phyloP scores from a whole-genome alignment of 225 moss, liverwort and hornwort genomes.

The Lunularia cruciata region DNA sequence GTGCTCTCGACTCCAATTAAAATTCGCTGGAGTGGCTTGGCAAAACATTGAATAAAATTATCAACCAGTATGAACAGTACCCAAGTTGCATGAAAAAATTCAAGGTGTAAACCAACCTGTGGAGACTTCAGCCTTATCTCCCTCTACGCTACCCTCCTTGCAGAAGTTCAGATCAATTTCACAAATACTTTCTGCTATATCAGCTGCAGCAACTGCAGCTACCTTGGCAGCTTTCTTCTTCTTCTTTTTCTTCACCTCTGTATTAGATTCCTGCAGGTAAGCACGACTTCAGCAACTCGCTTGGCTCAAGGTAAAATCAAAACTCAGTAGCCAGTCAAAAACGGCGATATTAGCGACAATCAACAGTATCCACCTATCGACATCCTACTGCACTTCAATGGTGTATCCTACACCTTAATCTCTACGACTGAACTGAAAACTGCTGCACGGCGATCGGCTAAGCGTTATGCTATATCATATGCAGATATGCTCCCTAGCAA shows the following conservation, averaged over 20 bases:
- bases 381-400: too few species aligned
- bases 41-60: neutral
- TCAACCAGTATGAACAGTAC: neutral
- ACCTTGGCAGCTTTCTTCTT: slow-evolving; percentile 30
- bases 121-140: slow-evolving; percentile 19
- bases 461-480: too few species aligned
- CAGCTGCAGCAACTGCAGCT: neutral
- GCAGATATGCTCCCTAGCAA: too few species aligned
- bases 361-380: too few species aligned
- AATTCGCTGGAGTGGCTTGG: neutral
- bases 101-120: slow-evolving; percentile 17
- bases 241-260: slow-evolving; percentile 37
- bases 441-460: too few species aligned
- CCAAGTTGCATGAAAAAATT: neutral
- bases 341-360: too few species aligned
- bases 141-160: slow-evolving; percentile 25
- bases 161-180: slow-evolving; percentile 21
- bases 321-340: too few species aligned
- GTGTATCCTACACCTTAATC: too few species aligned
- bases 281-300: neutral
- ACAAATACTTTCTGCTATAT: slow-evolving; percentile 17
- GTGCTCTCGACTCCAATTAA: neutral
- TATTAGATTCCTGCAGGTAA: slow-evolving; percentile 15
- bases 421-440: too few species aligned
- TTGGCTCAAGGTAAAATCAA: too few species aligned